Conservation (phyloP, 2,329 filamentous ascomycete species). For the Aureobasidium sp. region DNA sequence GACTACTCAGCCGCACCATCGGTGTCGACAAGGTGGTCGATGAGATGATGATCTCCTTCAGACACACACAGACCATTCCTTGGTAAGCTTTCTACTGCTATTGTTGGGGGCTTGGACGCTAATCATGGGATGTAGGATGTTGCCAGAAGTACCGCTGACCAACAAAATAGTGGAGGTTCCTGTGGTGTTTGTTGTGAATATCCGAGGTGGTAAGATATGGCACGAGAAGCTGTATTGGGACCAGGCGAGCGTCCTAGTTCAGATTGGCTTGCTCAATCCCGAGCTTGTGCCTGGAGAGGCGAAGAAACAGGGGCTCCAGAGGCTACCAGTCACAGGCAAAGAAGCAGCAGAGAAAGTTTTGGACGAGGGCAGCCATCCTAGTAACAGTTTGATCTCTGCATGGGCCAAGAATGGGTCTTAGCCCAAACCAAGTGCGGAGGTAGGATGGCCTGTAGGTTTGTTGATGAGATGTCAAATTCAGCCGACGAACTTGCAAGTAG, state of each 20-base stretch:
- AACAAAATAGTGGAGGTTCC: slow-evolving; percentile 50
- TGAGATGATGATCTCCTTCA: slow-evolving; percentile 50
- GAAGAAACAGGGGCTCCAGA: slow-evolving; percentile 36
- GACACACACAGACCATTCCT: slow-evolving; percentile 49
- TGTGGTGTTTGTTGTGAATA: slow-evolving; percentile 49
- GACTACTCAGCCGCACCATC: slow-evolving; percentile 49
- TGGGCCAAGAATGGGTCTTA: slow-evolving; percentile 22
- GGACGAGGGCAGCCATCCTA: slow-evolving; percentile 34
- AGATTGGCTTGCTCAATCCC: slow-evolving; percentile 50
- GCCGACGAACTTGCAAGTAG: slow-evolving; percentile 66
- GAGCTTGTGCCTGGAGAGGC: slow-evolving; percentile 43
- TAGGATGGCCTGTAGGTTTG: slow-evolving; percentile 13
- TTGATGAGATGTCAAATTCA: slow-evolving; percentile 32
- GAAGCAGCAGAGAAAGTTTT: slow-evolving; percentile 39
- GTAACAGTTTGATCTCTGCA: slow-evolving; percentile 34
- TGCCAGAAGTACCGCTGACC: slow-evolving; percentile 51
- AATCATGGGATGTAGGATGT: slow-evolving; percentile 42
- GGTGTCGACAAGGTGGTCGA: slow-evolving; percentile 53
- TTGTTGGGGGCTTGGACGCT: not conserved
- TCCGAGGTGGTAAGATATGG: slow-evolving; percentile 47
- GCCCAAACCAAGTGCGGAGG: not conserved
- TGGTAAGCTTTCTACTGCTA: slow-evolving; percentile 32
- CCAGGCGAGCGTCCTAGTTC: slow-evolving; percentile 51
- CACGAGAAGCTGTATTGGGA: slow-evolving; percentile 56
- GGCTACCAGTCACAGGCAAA: slow-evolving; percentile 35